Percentiles rank a stretch among this genome's conserved stretches.
Evolutionary conservation across 768 basidiomycete species (phyloP).

Genomic region (Dictyophora rubrovolvata): DNA sequence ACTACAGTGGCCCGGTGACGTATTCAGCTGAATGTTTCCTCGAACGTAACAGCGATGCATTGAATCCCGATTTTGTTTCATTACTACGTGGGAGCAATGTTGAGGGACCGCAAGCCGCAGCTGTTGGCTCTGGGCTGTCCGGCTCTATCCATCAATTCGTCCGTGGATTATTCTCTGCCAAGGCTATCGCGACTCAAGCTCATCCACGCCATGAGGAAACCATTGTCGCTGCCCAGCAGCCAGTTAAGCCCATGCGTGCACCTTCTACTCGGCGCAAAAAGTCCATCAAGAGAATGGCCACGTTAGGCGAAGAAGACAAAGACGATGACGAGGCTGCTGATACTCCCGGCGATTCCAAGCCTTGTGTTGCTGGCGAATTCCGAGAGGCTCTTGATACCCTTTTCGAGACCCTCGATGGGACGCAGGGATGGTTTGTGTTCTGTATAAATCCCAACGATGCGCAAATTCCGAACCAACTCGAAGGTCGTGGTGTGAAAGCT

Average conservation of each 20-base stretch:
- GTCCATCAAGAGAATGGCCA: slow-evolving; percentile 53
- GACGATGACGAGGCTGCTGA: slow-evolving; percentile 27
- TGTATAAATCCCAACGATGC: slow-evolving; percentile 94
- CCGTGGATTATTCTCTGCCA: slow-evolving; percentile 77
- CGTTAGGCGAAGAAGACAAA: slow-evolving; percentile 43
- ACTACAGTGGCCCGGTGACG: slow-evolving; percentile 84
- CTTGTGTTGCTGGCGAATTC: slow-evolving; percentile 87
- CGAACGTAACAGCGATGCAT: slow-evolving; percentile 75
- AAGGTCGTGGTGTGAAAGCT: slow-evolving; percentile 83
- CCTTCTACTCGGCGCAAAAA: slow-evolving; percentile 82
- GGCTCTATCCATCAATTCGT: slow-evolving; percentile 90
- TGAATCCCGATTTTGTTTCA: slow-evolving; percentile 89
- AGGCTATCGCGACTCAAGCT: slow-evolving; percentile 84
- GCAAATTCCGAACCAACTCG: slow-evolving; percentile 88
- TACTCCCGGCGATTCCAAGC: slow-evolving; percentile 26
- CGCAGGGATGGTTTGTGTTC: slow-evolving; percentile 85
- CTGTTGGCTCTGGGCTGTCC: slow-evolving; percentile 46
- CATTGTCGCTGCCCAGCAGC: slow-evolving; percentile 89
- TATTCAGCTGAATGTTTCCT: slow-evolving; percentile 90
- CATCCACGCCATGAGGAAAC: slow-evolving; percentile 93
- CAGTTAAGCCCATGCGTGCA: slow-evolving; percentile 87
- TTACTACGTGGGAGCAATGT: slow-evolving; percentile 58
- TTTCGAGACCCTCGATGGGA: slow-evolving; percentile 81
- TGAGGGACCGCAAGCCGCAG: slow-evolving; percentile 20
- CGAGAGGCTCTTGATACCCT: slow-evolving; percentile 73